Conservation (phyloP, 2,329 filamentous ascomycete genomes). For the Cercospora sp. region DNA sequence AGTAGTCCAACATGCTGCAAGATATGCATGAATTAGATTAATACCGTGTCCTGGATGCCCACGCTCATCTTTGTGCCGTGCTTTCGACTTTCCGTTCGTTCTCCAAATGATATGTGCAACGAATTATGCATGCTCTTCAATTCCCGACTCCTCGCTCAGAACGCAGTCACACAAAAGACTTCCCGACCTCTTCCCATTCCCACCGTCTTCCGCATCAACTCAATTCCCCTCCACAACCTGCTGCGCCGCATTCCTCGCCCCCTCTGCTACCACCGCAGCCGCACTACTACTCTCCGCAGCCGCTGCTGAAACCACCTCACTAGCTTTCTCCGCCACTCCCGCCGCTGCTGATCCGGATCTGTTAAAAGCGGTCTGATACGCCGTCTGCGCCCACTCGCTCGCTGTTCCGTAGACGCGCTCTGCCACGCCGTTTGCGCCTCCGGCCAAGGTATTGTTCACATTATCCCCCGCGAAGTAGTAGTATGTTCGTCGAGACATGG, state of each 20-base stretch:
- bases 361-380: conserved; percentile 29
- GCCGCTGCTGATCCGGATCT: background rate
- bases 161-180: background rate
- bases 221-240: background rate
- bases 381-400: conserved; percentile 29
- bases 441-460: conserved; percentile 3
- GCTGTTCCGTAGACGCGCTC: conserved; percentile 27
- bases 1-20: background rate
- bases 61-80: background rate
- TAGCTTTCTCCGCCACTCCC: conserved; percentile 16
- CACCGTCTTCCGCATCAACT: background rate
- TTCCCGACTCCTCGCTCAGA: background rate
- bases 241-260: background rate
- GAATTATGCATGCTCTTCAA: background rate
- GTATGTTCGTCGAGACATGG: conserved; percentile 80
- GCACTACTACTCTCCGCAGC: background rate
- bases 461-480: conserved; percentile 89
- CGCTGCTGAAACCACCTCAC: background rate
- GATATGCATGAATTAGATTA: background rate
- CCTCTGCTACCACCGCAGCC: background rate
- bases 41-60: background rate
- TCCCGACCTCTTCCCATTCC: background rate
- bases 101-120: background rate
- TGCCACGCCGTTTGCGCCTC: conserved; percentile 17
- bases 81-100: background rate